Base-by-base conservation (phyloP, 2,329 filamentous ascomycete genomes). In the Aspergillus luchuensis region DNA sequence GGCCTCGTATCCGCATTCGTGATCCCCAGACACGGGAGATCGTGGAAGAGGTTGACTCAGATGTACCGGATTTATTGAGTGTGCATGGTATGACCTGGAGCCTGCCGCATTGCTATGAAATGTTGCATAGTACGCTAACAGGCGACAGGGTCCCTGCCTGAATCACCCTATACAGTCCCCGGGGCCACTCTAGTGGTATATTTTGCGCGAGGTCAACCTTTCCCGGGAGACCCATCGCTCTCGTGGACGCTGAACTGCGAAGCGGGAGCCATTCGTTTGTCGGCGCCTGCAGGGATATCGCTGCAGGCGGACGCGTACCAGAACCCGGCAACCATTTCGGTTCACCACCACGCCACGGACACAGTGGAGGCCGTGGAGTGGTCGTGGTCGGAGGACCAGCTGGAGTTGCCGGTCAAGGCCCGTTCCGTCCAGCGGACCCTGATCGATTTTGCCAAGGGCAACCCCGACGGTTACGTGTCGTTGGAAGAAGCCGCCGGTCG, bases 21-120 rank as follows among this genome's bases (percentile, higher is more conserved):
- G 38, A 54, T 17, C 36, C 51, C 21, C 38, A 25, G 15, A 28
- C 51, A 13, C 36, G 38, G 38, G 15, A 21, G 11, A 7, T 54
- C n/a, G 51, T 54, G 38, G 51, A 43, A 10, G 25, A 15, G 11
- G 28, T 30, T 5, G n/a, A 23, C 13, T 43, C 51, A 3, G 38
- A 54, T 21, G 51, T 54, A 8, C 51, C 51, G 5, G 51, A 54
- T 43, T n/a, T 54, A 13, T 6, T 54, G 8, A 45, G 51, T 41
- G 36, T 54, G 17, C 51, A 54, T 30, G 51, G 51, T 54, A 28
- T 11, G 41, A 33, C 11, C 11, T 5, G 30, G 4, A 38, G 28
- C 28, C 11, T 4, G 1, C 8, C 23, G 19, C 19, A 21, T 21
- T 21, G 19, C 19, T 21, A 21, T 2, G 19, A n/a, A 7, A 17